Evolutionary conservation across 192 early-diverging fungal genomes (phyloP).

Genomic region (Backusella australiensis): DNA sequence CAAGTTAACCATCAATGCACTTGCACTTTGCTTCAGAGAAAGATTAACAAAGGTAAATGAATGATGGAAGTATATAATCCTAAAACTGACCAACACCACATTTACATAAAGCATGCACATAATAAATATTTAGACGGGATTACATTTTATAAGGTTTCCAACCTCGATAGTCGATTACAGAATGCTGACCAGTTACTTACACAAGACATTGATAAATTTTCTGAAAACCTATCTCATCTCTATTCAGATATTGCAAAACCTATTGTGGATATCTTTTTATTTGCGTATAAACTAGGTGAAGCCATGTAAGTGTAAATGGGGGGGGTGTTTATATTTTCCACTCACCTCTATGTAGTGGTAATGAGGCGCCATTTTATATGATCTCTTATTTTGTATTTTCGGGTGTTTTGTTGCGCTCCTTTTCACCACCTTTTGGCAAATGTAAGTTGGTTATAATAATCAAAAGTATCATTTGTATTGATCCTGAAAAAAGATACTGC

Average conservation of each 20-base stretch:
- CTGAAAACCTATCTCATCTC: slow-evolving; percentile 63
- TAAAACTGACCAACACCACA: slow-evolving; percentile 28
- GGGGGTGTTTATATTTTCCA: background rate
- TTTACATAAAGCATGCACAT: slow-evolving; percentile 54
- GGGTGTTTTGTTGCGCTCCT: slow-evolving; percentile 60
- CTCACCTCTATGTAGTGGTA: slow-evolving; percentile 32
- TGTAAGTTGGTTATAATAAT: slow-evolving; percentile 31
- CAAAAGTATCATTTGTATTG: background rate
- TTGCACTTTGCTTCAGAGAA: slow-evolving; percentile 55
- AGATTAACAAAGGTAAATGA: slow-evolving; percentile 39
- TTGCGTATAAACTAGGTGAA: slow-evolving; percentile 73
- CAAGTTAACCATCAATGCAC: slow-evolving; percentile 53
- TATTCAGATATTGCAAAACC: slow-evolving; percentile 80
- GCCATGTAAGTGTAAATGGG: slow-evolving; percentile 46
- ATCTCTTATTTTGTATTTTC: slow-evolving; percentile 59
- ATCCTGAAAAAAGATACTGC: slow-evolving; percentile 52
- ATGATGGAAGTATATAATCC: background rate
- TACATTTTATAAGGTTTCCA: slow-evolving; percentile 82
- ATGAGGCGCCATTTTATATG: slow-evolving; percentile 55
- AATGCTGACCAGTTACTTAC: slow-evolving; percentile 70
- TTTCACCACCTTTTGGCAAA: slow-evolving; percentile 83
- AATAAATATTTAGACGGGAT: slow-evolving; percentile 70
- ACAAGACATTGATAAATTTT: slow-evolving; percentile 73
- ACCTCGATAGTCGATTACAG: slow-evolving; percentile 74
- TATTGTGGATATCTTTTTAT: slow-evolving; percentile 70